Evolutionary conservation across 2,329 filamentous ascomycete genomes (phyloP).

Genomic region (Aureobasidium lini): DNA sequence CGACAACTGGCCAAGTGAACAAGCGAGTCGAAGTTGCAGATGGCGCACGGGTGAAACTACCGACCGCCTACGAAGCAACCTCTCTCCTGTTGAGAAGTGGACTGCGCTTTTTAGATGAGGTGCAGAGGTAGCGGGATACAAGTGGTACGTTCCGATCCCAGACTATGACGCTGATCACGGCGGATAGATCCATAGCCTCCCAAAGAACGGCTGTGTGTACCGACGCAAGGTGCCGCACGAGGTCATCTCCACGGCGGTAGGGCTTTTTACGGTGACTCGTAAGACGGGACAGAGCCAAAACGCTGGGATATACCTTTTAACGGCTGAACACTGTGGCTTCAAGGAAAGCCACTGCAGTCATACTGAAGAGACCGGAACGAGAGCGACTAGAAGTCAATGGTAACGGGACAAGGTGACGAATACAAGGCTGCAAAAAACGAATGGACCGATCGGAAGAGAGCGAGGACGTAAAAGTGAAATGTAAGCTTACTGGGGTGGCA

Average conservation of each 20-base stretch:
- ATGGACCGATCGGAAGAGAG: background rate
- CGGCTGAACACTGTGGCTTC: background rate
- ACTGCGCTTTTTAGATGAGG: slow-evolving; percentile 10
- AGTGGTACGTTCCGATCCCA: background rate
- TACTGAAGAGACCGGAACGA: background rate
- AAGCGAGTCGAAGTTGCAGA: background rate
- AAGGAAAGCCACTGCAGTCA: slow-evolving; percentile 8
- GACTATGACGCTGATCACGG: slow-evolving; percentile 10
- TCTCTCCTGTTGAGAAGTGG: background rate
- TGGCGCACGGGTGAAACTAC: slow-evolving; percentile 3
- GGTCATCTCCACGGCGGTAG: slow-evolving; percentile 10
- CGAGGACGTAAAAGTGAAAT: background rate
- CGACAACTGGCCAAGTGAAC: background rate
- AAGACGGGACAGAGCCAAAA: slow-evolving; percentile 8
- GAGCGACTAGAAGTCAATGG: background rate
- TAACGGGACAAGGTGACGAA: background rate
- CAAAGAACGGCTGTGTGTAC: slow-evolving; percentile 8
- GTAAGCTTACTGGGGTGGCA: slow-evolving; percentile 4
- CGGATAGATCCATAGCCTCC: slow-evolving; percentile 14
- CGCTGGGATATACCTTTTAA: background rate
- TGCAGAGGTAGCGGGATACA: slow-evolving; percentile 7
- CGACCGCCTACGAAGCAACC: background rate
- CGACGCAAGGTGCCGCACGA: slow-evolving; percentile 12
- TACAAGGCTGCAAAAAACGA: slow-evolving; percentile 1
- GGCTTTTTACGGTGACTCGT: slow-evolving; percentile 4